phyloP scores from a whole-genome alignment of 1,139 yeast species.

The Neolecta irregularis region DNA sequence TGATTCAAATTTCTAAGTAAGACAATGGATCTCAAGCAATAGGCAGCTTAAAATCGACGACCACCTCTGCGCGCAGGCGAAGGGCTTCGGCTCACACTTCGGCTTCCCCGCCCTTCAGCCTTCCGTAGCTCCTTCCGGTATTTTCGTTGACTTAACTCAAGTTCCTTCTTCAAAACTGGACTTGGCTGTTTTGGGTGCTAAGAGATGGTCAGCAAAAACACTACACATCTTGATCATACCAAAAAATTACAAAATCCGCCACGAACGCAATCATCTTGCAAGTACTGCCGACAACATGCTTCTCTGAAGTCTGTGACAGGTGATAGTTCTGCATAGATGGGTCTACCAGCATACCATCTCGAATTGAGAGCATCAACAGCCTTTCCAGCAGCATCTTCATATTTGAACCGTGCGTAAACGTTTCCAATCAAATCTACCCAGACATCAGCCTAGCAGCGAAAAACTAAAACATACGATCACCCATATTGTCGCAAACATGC shows the following conservation, averaged over 20 bases:
- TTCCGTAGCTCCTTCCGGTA: constrained; percentile 17
- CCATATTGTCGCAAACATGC: constrained; percentile 69
- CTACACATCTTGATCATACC: too few species aligned
- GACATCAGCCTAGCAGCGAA: not conserved
- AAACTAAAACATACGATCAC: constrained; percentile 32
- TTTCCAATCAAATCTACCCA: constrained; percentile 49
- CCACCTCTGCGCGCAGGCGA: constrained; percentile 8
- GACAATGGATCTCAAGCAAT: not conserved
- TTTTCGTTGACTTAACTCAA: constrained; percentile 28
- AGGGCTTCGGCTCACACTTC: constrained; percentile 13
- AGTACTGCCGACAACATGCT: constrained; percentile 63
- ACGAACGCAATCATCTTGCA: constrained; percentile 46
- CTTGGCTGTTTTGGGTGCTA: constrained; percentile 57
- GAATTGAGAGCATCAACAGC: constrained; percentile 51
- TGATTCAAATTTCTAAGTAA: not conserved
- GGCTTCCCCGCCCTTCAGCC: too few species aligned
- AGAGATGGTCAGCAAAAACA: too few species aligned
- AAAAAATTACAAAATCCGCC: constrained; percentile 78
- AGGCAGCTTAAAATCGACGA: not conserved
- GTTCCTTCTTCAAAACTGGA: constrained; percentile 27
- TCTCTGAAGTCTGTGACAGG: constrained; percentile 61
- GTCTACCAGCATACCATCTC: constrained; percentile 70
- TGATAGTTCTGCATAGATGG: constrained; percentile 66
- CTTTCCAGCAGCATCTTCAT: constrained; percentile 41
- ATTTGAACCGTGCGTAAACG: constrained; percentile 51